Conservation (phyloP, 108 stramenopile species). For the Nitzschia putrida region DNA sequence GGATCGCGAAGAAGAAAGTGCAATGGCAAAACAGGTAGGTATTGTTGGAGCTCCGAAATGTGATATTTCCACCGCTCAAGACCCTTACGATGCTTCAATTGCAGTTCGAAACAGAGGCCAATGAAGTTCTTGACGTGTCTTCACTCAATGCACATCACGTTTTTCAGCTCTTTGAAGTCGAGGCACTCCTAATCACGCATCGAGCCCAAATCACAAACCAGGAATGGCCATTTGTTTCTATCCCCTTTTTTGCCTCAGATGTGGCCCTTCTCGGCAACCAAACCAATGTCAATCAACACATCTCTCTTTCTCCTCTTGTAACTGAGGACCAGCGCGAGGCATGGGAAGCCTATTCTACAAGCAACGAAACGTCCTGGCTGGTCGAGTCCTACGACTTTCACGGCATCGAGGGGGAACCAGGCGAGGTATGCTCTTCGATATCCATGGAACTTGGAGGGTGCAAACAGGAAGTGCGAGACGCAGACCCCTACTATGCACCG, state of each 20-base stretch:
- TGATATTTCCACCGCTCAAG: too few relatives aligned
- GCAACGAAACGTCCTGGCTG: not conserved
- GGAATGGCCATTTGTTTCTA: slow-evolving; percentile 30
- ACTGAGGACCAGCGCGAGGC: not conserved
- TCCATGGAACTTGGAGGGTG: not conserved
- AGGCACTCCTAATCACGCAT: slow-evolving; percentile 3
- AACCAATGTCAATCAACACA: not conserved
- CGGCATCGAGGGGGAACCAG: not conserved
- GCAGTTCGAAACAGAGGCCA: not conserved
- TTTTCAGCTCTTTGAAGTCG: slow-evolving; percentile 2
- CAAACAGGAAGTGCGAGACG: not conserved
- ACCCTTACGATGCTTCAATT: too few relatives aligned
- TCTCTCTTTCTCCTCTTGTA: slow-evolving; percentile 2
- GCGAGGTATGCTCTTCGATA: not conserved
- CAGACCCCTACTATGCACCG: not conserved
- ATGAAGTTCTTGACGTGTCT: not conserved
- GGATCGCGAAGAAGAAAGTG: not conserved
- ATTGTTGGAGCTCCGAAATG: too few relatives aligned
- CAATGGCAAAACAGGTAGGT: slow-evolving; percentile 7
- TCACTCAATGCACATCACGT: not conserved
- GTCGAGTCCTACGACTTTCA: not conserved
- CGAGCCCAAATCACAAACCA: not conserved
- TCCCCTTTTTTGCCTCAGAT: slow-evolving; percentile 19
- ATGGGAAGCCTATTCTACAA: slow-evolving; percentile 1
- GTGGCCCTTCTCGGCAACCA: not conserved